phyloP scores from a whole-genome alignment of 345 rosid genomes.

The Streptanthus diversifolius region DNA sequence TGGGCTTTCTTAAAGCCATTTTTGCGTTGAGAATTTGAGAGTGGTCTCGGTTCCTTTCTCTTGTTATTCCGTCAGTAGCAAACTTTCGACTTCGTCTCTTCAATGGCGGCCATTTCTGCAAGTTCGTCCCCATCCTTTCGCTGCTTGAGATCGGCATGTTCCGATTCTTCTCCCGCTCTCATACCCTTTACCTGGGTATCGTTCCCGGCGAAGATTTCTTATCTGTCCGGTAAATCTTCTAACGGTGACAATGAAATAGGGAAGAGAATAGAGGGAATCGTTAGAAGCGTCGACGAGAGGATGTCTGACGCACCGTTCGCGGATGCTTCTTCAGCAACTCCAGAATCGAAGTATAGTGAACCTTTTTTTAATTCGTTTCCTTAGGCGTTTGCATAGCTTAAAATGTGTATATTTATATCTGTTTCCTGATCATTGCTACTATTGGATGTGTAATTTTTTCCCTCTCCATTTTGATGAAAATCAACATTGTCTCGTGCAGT shows the following conservation, averaged over 20 bases:
- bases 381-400: not conserved
- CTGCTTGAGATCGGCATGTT: conserved; percentile 10
- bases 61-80: no score
- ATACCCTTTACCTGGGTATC: conserved; percentile 17
- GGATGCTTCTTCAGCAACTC: conserved; percentile 29
- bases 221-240: conserved; percentile 1
- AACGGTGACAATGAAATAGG: conserved; percentile 4
- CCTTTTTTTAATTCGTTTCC: not conserved
- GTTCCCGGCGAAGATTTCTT: conserved; percentile 22
- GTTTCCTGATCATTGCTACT: not conserved
- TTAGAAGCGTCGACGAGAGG: conserved; percentile 37
- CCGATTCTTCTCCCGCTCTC: conserved; percentile 20
- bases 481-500: not conserved
- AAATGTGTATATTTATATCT: not conserved
- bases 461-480: not conserved
- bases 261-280: conserved; percentile 29
- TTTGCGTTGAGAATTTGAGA: no score
- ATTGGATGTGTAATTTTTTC: not conserved
- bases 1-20: not conserved
- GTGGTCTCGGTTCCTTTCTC: no score
- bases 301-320: conserved; percentile 29
- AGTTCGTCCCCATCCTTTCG: conserved; percentile 12
- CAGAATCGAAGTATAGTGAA: conserved; percentile 36
- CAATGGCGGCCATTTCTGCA: conserved; percentile 42
- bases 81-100: not conserved